Percentiles rank a stretch among this genome's conserved stretches.
Evolutionary conservation across 2,329 filamentous ascomycete genomes (phyloP).

Genomic region (Aspergillus awamori): DNA sequence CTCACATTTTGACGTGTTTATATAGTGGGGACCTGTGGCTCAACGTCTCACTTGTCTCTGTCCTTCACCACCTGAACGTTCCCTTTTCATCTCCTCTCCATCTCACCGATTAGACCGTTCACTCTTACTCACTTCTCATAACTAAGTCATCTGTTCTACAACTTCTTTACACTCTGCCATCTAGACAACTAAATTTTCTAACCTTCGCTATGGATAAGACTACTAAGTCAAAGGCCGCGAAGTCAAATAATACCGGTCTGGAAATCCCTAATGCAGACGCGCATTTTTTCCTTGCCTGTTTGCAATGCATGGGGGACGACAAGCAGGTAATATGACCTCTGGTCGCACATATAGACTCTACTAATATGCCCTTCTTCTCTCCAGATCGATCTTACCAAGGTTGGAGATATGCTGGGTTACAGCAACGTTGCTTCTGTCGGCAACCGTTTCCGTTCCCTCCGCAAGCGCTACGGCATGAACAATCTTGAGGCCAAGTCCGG

Average conservation of each 20-base stretch:
- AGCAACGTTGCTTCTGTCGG: constrained; percentile 30
- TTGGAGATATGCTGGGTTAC: constrained; percentile 31
- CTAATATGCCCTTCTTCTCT: not conserved
- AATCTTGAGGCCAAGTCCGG: constrained; percentile 21
- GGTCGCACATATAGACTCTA: not conserved
- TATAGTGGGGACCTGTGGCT: not conserved
- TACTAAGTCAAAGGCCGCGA: not conserved
- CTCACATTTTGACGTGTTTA: not conserved
- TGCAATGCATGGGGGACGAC: constrained; percentile 25
- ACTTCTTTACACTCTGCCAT: not conserved
- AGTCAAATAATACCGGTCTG: not conserved
- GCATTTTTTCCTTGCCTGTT: constrained; percentile 32
- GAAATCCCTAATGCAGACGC: constrained; percentile 17
- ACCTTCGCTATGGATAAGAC: constrained; percentile 9
- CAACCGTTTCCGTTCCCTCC: constrained; percentile 32
- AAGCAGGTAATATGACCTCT: constrained; percentile 17
- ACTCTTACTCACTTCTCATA: not conserved
- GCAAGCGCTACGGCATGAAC: constrained; percentile 29
- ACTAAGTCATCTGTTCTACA: no score
- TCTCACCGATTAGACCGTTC: not conserved
- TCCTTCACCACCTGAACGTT: not conserved
- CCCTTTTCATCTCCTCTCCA: not conserved
- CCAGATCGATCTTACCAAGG: constrained; percentile 32
- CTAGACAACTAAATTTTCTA: not conserved
- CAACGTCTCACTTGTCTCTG: not conserved